phyloP scores from a whole-genome alignment of 306 rosid genomes.

The Vigna mungo region DNA sequence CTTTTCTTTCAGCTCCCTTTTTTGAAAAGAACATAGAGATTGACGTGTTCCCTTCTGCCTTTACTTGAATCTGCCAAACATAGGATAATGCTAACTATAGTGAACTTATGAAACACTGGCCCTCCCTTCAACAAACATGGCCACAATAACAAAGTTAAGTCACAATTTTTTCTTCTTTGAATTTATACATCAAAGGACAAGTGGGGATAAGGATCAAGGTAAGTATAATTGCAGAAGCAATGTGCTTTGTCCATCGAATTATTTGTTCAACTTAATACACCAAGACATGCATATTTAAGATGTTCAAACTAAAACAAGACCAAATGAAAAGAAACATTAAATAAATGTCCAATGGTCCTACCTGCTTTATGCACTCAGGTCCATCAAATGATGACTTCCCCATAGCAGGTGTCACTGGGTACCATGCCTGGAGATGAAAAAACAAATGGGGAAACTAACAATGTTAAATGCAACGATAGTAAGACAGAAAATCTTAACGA shows the following conservation, averaged over 20 bases:
- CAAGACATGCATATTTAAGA: conserved; percentile 1
- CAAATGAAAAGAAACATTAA: conserved; percentile 22
- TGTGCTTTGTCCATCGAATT: conserved; percentile 1
- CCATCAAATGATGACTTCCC: conserved; percentile 88
- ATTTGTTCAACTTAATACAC: conserved; percentile 11
- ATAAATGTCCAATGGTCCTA: conserved; percentile 37
- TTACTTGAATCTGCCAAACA: conserved; percentile 68
- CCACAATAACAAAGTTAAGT: background rate
- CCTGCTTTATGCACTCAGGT: conserved; percentile 89
- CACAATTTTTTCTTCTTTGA: background rate
- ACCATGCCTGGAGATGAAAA: conserved; percentile 67
- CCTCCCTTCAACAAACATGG: background rate
- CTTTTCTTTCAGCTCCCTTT: conserved; percentile 58
- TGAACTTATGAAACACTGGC: background rate
- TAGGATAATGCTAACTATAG: conserved; percentile 4
- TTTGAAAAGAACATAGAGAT: conserved; percentile 72
- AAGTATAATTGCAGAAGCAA: conserved; percentile 7
- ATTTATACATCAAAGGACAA: conserved; percentile 23
- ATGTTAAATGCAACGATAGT: background rate
- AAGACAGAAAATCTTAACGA: background rate
- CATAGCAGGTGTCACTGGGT: conserved; percentile 87
- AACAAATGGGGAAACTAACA: conserved; percentile 3
- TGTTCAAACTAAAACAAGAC: background rate
- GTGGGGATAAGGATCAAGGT: conserved; percentile 17
- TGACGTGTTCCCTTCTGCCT: conserved; percentile 58